Evolutionary conservation across 148 eudicot species (phyloP).

Genomic region (Chenopodium quinoa): DNA sequence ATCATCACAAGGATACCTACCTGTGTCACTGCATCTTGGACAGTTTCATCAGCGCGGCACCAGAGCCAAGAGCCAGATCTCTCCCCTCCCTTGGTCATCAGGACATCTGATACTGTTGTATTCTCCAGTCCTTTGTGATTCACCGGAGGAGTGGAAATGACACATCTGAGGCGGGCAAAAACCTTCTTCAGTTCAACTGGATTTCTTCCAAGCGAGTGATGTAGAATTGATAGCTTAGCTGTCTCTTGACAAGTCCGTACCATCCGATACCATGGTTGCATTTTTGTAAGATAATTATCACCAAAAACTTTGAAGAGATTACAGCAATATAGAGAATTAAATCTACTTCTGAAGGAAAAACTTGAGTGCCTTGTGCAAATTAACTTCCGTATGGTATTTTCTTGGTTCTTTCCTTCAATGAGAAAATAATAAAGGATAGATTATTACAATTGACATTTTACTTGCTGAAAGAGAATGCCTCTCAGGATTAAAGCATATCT

Average conservation of each 20-base stretch:
- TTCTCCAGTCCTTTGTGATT: conserved; percentile 59
- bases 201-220: conserved; percentile 25
- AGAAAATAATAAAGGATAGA: not conserved
- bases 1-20: conserved; percentile 29
- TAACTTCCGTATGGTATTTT: not conserved
- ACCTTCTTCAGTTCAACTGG: conserved; percentile 29
- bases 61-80: conserved; percentile 73
- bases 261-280: conserved; percentile 56
- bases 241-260: conserved; percentile 50
- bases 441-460: not conserved
- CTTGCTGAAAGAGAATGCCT: conserved; percentile 3
- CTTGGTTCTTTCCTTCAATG: conserved; percentile 15
- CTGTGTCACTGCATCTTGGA: conserved; percentile 70
- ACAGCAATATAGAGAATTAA: not conserved
- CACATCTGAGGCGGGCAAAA: conserved; percentile 35
- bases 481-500: not conserved
- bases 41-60: conserved; percentile 64
- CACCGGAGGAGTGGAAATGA: conserved; percentile 33
- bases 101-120: conserved; percentile 64
- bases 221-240: conserved; percentile 34
- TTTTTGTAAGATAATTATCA: conserved; percentile 24
- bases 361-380: not conserved
- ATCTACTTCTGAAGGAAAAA: not conserved
- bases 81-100: conserved; percentile 67
- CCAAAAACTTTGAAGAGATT: not conserved